Conservation (phyloP, 225 moss, liverwort and hornwort genomes). For the Pseudoscleropodium purum region DNA sequence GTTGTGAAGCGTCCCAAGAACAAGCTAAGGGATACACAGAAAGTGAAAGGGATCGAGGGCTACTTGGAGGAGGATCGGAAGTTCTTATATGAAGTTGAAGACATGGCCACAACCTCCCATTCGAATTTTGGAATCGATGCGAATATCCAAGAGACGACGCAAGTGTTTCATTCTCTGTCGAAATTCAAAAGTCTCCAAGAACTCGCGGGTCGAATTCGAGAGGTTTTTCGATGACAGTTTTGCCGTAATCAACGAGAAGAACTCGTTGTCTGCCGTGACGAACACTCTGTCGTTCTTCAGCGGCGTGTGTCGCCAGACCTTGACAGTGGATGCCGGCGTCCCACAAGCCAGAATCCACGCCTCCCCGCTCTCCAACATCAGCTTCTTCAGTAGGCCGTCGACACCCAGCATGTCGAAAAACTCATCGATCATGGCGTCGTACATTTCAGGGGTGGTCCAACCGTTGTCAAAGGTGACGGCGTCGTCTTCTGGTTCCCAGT, state of each 20-base stretch:
- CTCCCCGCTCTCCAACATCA: slow-evolving; percentile 17
- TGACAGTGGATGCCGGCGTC: neutral
- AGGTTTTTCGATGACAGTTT: neutral
- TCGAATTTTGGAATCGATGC: slow-evolving; percentile 16
- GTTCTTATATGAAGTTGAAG: slow-evolving; percentile 4
- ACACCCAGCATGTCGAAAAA: slow-evolving; percentile 3
- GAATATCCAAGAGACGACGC: slow-evolving; percentile 21
- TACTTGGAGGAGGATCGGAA: neutral
- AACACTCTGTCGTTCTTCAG: slow-evolving; percentile 17
- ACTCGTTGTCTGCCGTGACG: slow-evolving; percentile 13
- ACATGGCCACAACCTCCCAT: slow-evolving; percentile 24
- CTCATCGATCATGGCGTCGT: slow-evolving; percentile 18
- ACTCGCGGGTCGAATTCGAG: neutral
- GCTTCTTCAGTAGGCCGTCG: neutral
- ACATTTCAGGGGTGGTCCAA: neutral
- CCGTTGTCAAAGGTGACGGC: neutral
- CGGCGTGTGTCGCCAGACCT: neutral
- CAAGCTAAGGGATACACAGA: neutral
- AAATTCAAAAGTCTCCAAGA: neutral
- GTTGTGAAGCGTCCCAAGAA: neutral
- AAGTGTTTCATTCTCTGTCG: slow-evolving; percentile 1
- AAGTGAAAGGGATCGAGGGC: neutral
- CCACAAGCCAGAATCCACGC: slow-evolving; percentile 32
- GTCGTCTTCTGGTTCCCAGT: neutral
- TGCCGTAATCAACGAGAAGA: slow-evolving; percentile 1